Base-by-base conservation (phyloP, 257 asterid genomes). In the Fraxinus excelsior region DNA sequence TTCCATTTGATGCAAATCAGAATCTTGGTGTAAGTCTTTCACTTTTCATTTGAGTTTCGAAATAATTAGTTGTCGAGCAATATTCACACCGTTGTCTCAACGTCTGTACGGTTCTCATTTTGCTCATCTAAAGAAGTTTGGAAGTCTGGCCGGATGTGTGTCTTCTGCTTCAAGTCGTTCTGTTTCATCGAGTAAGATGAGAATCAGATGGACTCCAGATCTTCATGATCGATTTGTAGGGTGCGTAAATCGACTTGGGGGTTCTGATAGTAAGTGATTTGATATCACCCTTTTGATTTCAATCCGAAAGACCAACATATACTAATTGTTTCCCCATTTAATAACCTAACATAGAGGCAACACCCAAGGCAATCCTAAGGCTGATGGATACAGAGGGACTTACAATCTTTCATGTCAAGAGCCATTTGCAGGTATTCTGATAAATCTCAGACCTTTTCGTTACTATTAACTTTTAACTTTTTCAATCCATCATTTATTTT, bases 201-300 rank as follows among this genome's bases (percentile, higher is more conserved):
- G 97, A 60, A 94, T 94, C 65, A 86, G 99, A 78, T 92, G 99
- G 99, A 94, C 91, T 73, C 97, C 86, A 62, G 96, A 91, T 71
- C 98, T 94, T 51, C 99, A 94, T 35, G 96, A 92, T 75, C 86
- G 90, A 74, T 94, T 94, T 34, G 94, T 92, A 44, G 93, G 93
- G 78, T 86, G 96, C 46, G 94, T 92, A 76, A 90, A 88, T 78
- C 85, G 83, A 72, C 97, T 92, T 35, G 98, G 97, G 68, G 99
- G 99, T 4, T 90, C 92, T 64, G 97, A 91, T 75, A 92, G 99
- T 94, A 89, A 86, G 97, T 85, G 29, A 34, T 66, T 26, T 64
- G 42, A 75, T 26, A 32, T 38, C 4, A 49, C 4, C 66, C 46
- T 40, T 70, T 74, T 53, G 21, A 13, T 74, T 64, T 25, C 23